Evolutionary conservation across 2,329 filamentous ascomycete species (phyloP).

Genomic region (Fusarium sp.): DNA sequence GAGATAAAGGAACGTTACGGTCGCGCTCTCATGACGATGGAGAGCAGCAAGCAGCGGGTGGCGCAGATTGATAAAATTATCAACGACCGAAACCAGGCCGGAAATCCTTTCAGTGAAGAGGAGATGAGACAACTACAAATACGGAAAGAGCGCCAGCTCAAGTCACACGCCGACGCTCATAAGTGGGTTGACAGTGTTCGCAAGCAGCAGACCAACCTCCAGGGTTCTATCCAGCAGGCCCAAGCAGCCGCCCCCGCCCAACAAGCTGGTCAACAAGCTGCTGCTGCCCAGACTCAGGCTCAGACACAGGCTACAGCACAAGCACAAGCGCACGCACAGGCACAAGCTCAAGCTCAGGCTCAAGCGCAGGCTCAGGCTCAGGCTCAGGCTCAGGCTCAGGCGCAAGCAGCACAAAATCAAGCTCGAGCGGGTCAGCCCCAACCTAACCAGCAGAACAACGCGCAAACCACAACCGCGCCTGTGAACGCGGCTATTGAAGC

Average conservation of each 20-base stretch:
- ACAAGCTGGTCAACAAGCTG: constrained; percentile 29
- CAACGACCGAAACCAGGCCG: constrained; percentile 57
- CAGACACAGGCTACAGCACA: constrained; percentile 30
- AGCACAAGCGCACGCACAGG: constrained; percentile 32
- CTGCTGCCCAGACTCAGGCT: constrained; percentile 24
- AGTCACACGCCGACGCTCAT: constrained; percentile 60
- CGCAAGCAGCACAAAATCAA: constrained; percentile 37
- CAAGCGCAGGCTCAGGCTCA: neutral
- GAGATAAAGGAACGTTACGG: constrained; percentile 62
- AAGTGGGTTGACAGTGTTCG: constrained; percentile 62
- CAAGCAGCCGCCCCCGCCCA: constrained; percentile 42
- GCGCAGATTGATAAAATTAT: constrained; percentile 57
- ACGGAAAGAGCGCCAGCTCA: constrained; percentile 58
- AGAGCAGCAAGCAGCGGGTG: constrained; percentile 57
- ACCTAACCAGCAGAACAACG: constrained; percentile 45
- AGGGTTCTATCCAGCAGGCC: constrained; percentile 45
- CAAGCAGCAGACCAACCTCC: constrained; percentile 57
- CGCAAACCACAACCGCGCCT: constrained; percentile 53
- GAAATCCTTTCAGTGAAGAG: constrained; percentile 59
- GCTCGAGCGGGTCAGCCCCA: constrained; percentile 35
- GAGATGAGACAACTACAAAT: constrained; percentile 60
- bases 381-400: constrained; percentile 18
- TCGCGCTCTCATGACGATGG: constrained; percentile 63
- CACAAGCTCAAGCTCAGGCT: constrained; percentile 31
- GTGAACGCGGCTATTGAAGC: constrained; percentile 60